Evolutionary conservation across 2,329 filamentous ascomycete genomes (phyloP).

Genomic region (Bipolaris cookei): DNA sequence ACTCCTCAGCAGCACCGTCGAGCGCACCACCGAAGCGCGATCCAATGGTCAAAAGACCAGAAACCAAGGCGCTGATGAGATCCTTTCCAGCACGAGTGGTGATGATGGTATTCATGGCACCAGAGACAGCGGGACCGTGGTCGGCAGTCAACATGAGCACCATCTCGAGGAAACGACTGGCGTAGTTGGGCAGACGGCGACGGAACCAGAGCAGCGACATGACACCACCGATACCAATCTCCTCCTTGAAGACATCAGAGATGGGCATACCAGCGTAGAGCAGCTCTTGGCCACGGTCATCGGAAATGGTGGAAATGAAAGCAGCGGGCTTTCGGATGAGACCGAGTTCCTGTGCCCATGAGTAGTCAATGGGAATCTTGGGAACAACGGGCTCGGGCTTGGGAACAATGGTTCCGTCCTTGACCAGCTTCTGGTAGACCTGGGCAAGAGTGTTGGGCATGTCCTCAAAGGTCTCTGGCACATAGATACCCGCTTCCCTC

Average conservation of each 20-base stretch:
- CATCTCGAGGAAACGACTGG: slow-evolving; percentile 99
- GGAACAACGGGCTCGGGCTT: slow-evolving; percentile 88
- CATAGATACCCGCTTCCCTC: slow-evolving; percentile 91
- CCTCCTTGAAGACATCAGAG: slow-evolving; percentile 98
- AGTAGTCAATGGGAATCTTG: slow-evolving; percentile 99
- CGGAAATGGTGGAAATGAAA: slow-evolving; percentile 99
- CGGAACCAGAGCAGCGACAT: slow-evolving; percentile 99
- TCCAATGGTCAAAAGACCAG: slow-evolving; percentile 96
- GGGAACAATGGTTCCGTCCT: slow-evolving; percentile 82
- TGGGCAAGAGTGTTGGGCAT: slow-evolving; percentile 76
- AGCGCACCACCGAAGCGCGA: slow-evolving; percentile 98
- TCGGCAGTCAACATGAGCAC: slow-evolving; percentile 99
- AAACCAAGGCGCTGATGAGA: slow-evolving; percentile 91
- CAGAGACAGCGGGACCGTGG: slow-evolving; percentile 97
- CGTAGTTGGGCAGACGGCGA: slow-evolving; percentile 91
- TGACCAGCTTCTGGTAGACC: slow-evolving; percentile 89
- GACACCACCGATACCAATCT: slow-evolving; percentile 98
- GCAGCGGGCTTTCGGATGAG: slow-evolving; percentile 99
- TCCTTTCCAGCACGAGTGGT: slow-evolving; percentile 99
- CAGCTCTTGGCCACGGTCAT: slow-evolving; percentile 99
- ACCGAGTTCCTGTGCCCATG: slow-evolving; percentile 98
- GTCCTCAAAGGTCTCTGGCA: slow-evolving; percentile 96
- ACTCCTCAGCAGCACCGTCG: slow-evolving; percentile 97
- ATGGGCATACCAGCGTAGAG: slow-evolving; percentile 99
- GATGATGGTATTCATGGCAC: slow-evolving; percentile 99